phyloP scores from a whole-genome alignment of 805 yeast species.

The Metschnikowia hibisci region DNA sequence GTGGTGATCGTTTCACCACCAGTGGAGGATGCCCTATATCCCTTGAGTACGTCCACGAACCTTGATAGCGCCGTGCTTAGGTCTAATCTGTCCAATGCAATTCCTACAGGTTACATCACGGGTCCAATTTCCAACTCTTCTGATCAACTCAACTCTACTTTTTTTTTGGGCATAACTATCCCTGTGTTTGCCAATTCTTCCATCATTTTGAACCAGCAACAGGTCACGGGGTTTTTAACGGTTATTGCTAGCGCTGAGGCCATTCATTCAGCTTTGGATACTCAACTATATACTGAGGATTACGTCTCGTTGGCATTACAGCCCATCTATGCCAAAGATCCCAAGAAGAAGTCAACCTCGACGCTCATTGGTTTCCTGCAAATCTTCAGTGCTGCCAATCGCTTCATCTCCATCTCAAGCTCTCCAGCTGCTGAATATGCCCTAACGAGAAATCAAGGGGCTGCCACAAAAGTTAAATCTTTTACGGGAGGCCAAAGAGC shows the following conservation, averaged over 20 bases:
- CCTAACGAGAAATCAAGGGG: conserved; percentile 24
- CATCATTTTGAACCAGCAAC: conserved; percentile 50
- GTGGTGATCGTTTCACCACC: conserved; percentile 24
- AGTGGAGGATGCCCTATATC: conserved; percentile 41
- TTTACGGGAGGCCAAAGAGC: conserved; percentile 26
- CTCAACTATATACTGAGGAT: conserved; percentile 19
- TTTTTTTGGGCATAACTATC: conserved; percentile 68
- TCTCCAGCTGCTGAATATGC: conserved; percentile 30
- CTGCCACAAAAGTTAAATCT: conserved; percentile 25
- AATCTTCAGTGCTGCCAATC: conserved; percentile 26
- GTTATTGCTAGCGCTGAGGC: conserved; percentile 40
- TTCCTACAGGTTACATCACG: conserved; percentile 36
- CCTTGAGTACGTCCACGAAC: conserved; percentile 44
- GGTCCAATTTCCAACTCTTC: conserved; percentile 58
- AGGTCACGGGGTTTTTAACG: conserved; percentile 68
- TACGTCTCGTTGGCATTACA: conserved; percentile 31
- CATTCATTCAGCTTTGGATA: conserved; percentile 25
- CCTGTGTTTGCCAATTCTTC: conserved; percentile 76
- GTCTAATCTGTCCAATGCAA: conserved; percentile 15
- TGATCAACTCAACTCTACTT: conserved; percentile 25
- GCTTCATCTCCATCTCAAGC: conserved; percentile 23
- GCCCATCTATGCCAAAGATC: conserved; percentile 29
- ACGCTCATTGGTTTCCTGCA: conserved; percentile 45
- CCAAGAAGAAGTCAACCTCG: conserved; percentile 27
- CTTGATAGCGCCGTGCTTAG: conserved; percentile 40